Evolutionary conservation across 768 basidiomycete genomes (phyloP), one percentile per base, ranked within the genome.

Genomic region (Hebeloma cylindrosporum): DNA sequence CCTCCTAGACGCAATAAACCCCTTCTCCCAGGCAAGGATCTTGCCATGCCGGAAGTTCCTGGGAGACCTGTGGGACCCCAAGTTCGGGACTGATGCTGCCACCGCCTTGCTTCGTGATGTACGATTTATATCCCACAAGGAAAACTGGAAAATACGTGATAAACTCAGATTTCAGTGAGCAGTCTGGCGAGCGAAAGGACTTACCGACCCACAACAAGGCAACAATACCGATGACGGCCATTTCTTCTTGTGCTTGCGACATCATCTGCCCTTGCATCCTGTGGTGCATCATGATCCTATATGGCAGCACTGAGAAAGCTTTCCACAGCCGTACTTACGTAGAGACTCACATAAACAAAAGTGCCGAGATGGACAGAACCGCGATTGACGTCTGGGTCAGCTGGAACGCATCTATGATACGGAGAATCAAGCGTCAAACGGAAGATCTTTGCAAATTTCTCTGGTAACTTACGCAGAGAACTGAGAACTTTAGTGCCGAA

Each of bases 171-270:
- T n/a, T n/a, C n/a, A n/a, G n/a, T n/a, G n/a, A n/a, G n/a, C n/a
- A n/a, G n/a, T n/a, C n/a, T n/a, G n/a, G n/a, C n/a, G n/a, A n/a
- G n/a, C n/a, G n/a, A n/a, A n/a, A n/a, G 7, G 25, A 67, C 79
- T 60, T 60, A 88, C 88, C 85, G 38, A 89, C 69, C 85, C 85
- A 90, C 59, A 86, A 78, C 46, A 89, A 65, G 8, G 82, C 86
- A 45, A 89, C 74, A 2, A 83, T 81, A 4, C 71, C 80, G 49
- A 91, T 83, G 62, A 91, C 58, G 14, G 85, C 67, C 64, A 80
- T 74, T 57, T 91, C 86, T 58, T 88, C 85, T 55, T 91, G 88
- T 43, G 71, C 72, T 53, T 79, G 80, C 33, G 83, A 80, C 54
- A 91, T 62, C 48, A 83, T 60, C 39, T 75, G 75, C 10, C 82